These are phyloP conservation scores for Trametes hirsuta DNA, from an alignment of 1,284 basidiomycete genomes.

Conservation along the genomic window DNA sequence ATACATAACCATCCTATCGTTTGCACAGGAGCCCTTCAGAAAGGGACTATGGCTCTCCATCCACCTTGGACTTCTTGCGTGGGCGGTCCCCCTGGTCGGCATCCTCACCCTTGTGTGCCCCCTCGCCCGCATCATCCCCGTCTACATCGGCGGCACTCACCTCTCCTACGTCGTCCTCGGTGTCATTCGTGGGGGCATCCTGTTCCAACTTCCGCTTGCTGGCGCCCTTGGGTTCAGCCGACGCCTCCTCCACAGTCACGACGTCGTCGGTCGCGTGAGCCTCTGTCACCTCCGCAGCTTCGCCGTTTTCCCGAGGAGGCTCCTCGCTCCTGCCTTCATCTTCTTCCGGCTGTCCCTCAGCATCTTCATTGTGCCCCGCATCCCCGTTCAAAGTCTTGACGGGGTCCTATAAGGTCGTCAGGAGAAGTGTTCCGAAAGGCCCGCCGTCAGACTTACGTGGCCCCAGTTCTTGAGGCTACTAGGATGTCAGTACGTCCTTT, in stretches of 20 bases:
- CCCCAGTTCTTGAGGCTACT: conserved; percentile 41
- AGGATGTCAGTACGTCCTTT: not conserved
- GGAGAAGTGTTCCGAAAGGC: not conserved
- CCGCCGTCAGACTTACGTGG: conserved; percentile 31
- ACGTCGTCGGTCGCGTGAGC: not conserved
- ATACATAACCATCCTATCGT: not conserved
- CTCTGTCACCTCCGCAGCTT: not conserved
- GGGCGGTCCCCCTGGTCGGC: conserved; percentile 15
- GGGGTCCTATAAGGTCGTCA: conserved; percentile 28
- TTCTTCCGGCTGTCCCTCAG: not conserved
- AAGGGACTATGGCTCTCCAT: not conserved
- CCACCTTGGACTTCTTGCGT: conserved; percentile 32
- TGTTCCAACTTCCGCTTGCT: conserved; percentile 26
- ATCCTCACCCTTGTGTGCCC: not conserved
- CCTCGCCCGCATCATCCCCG: not conserved
- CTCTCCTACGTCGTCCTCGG: not conserved
- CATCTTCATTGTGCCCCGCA: not conserved
- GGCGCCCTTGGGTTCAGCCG: too few species aligned
- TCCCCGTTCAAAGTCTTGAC: conserved; percentile 31
- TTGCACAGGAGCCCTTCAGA: not conserved
- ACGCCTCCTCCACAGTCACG: not conserved
- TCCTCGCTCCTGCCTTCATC: not conserved
- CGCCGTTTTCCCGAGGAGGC: conserved; percentile 2
- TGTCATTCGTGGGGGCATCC: not conserved
- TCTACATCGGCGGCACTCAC: not conserved